Percentiles rank a stretch among this genome's conserved stretches.
These are phyloP conservation scores for Adansonia grandidieri DNA, from an alignment of 441 rosid species.

Conservation along the genomic window DNA sequence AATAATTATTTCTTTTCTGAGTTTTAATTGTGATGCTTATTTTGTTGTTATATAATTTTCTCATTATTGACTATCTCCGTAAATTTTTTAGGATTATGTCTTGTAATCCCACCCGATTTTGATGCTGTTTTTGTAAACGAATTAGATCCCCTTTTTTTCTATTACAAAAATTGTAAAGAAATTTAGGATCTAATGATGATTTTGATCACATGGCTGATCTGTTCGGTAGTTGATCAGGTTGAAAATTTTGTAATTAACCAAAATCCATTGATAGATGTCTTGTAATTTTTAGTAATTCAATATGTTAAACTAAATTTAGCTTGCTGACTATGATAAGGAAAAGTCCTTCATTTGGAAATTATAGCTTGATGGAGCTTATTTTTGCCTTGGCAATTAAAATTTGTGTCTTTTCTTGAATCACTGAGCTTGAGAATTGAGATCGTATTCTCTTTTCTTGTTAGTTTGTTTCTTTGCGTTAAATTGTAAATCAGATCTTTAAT, in stretches of 20 bases:
- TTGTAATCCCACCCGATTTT: not conserved
- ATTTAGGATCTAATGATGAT: not conserved
- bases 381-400: not conserved
- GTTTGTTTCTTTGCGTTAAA: conserved; percentile 19
- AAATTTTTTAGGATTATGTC: no score
- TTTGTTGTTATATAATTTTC: not conserved
- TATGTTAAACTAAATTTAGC: conserved; percentile 15
- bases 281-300: not conserved
- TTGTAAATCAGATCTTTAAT: conserved; percentile 6
- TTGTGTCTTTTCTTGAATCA: conserved; percentile 12
- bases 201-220: conserved; percentile 40
- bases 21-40: not conserved
- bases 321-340: not conserved
- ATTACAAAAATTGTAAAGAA: not conserved
- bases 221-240: conserved; percentile 26
- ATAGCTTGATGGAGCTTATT: conserved; percentile 6
- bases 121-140: not conserved
- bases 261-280: conserved; percentile 17
- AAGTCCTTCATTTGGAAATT: conserved; percentile 4
- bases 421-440: not conserved
- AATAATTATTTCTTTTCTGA: not conserved
- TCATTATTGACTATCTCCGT: not conserved
- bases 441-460: conserved; percentile 6
- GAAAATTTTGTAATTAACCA: conserved; percentile 1
- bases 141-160: no score